phyloP scores from a whole-genome alignment of 176 grass and related monocot species.

The Secale cereale region DNA sequence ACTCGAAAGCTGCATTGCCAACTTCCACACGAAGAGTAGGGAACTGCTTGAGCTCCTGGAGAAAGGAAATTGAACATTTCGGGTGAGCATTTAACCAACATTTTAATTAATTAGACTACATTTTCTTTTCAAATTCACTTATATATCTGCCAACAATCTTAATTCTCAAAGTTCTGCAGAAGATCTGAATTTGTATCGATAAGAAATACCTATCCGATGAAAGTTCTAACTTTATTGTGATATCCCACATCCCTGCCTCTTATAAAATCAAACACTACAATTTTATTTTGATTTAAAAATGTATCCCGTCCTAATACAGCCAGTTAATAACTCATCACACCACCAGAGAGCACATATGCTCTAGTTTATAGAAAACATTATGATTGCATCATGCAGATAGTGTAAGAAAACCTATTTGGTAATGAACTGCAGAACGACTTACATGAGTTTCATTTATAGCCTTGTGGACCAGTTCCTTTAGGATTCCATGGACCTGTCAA shows the following conservation, averaged over 20 bases:
- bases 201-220: background rate
- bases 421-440: conserved; percentile 23
- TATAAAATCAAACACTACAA: background rate
- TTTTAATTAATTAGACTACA: background rate
- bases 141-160: background rate
- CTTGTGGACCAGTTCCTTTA: conserved; percentile 95
- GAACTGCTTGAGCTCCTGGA: conserved; percentile 96
- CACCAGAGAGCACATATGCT: background rate
- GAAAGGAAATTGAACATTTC: background rate
- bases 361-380: background rate
- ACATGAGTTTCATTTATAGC: conserved; percentile 88
- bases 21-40: conserved; percentile 92
- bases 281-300: background rate
- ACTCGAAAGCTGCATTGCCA: conserved; percentile 84
- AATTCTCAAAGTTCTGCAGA: background rate
- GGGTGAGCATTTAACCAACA: background rate
- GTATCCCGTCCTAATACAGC: background rate
- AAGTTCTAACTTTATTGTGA: background rate
- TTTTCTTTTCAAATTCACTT: background rate
- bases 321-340: background rate
- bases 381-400: background rate
- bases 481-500: conserved; percentile 87
- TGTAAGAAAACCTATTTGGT: background rate
- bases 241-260: background rate
- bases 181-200: background rate